phyloP scores from a whole-genome alignment of 768 basidiomycete species.

The Boletus sp. region DNA sequence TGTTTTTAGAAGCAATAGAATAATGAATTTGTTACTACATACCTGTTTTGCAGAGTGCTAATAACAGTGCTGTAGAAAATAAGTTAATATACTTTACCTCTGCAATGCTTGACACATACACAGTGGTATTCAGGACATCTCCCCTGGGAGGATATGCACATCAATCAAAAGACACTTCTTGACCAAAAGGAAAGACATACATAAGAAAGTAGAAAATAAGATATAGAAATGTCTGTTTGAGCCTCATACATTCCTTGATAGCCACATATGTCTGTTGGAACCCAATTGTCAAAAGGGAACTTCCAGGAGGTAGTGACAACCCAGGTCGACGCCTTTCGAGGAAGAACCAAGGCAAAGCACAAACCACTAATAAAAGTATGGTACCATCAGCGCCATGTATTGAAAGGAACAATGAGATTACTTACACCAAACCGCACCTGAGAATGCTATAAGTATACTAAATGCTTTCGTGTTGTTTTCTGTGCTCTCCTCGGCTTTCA shows the following conservation, averaged over 20 bases:
- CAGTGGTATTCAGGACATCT: constrained; percentile 71
- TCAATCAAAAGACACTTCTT: background rate
- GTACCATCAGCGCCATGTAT: background rate
- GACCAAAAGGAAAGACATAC: constrained; percentile 34
- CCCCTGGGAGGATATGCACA: constrained; percentile 42
- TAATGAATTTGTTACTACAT: background rate
- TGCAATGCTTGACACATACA: constrained; percentile 40
- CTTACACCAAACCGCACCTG: constrained; percentile 73
- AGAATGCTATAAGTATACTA: constrained; percentile 74
- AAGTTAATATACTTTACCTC: background rate
- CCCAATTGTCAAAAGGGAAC: constrained; percentile 58
- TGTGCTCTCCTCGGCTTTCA: constrained; percentile 56
- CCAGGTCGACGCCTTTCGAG: constrained; percentile 67
- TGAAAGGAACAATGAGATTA: constrained; percentile 1
- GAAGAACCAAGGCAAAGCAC: constrained; percentile 72
- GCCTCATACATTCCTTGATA: constrained; percentile 57
- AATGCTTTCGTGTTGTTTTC: constrained; percentile 75
- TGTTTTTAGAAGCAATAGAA: constrained; percentile 3
- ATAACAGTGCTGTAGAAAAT: constrained; percentile 55
- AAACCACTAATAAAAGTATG: constrained; percentile 42
- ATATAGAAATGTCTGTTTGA: constrained; percentile 74
- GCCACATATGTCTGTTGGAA: constrained; percentile 65
- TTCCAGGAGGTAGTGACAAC: constrained; percentile 52
- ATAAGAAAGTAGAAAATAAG: constrained; percentile 75
- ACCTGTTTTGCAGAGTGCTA: constrained; percentile 70